Base-by-base conservation (phyloP, 768 basidiomycete genomes). In the Leccinum subgranulosum region DNA sequence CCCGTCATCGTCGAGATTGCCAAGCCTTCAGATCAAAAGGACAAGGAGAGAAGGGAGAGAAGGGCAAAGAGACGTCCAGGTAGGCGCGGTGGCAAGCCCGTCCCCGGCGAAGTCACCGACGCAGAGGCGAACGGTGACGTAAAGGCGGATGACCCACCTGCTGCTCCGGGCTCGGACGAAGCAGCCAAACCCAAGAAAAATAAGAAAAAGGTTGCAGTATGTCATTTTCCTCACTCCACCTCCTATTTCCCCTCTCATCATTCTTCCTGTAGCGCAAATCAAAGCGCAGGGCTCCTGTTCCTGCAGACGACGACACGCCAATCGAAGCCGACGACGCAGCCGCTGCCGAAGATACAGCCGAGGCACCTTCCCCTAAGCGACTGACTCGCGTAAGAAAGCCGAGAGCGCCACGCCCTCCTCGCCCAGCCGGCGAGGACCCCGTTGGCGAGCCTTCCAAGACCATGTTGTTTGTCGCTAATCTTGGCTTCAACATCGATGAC, bases 401-500 rank as follows among this genome's bases (percentile, higher is more conserved):
- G 64, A 85, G 77, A 67, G 67, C 75, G 21, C 80, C 81, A 54
- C 88, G 85, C 54, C 69, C 80, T 55, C 74, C 79, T 53, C 91
- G 91, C 66, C 82, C 89, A 28, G 83, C 79, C 29, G 92, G 91
- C 53, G 88, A 93, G 73, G 89, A 90, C 59, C 93, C 94, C 28
- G 79, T 77, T 54, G 94, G 94, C 66, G 92, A 93, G 72, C 92
- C 88, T 29, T 94, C 92, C 71, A 88, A 88, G 79, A 89, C 81
- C 56, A 85, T 92, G 77, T 81, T 98, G 64, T 98, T 98, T 67
- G 94, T 98, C 65, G 96, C 95, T 77, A 98, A 98, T 79, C 92
- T 98, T 59, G 92, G 94, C 47, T 98, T 98, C 84, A 86, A 77
- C 72, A 84, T 98, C 61, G 91, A 92, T 57, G 95, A 98, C 69